Conservation (phyloP, 106 monocot species). For the Dioscorea dumetorum region DNA sequence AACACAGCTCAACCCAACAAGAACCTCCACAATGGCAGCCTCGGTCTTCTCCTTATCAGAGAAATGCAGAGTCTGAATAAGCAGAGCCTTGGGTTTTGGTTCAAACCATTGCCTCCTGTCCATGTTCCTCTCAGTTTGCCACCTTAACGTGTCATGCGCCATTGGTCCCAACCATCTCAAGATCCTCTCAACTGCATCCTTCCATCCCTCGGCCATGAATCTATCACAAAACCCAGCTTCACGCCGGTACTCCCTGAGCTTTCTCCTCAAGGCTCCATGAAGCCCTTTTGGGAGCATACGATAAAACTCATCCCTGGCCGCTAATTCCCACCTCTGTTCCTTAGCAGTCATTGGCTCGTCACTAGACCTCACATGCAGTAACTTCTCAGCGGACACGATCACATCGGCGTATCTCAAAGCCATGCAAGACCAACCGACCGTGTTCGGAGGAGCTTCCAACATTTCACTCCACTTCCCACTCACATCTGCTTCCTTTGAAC, state of each 20-base stretch:
- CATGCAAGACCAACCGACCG: constrained; percentile 43
- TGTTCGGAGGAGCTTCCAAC: constrained; percentile 13
- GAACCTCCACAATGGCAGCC: constrained; percentile 65
- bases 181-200: constrained; percentile 44
- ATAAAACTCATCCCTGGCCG: constrained; percentile 45
- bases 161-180: constrained; percentile 54
- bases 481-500: neutral
- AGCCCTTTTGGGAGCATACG: constrained; percentile 24
- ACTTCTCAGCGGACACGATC: constrained; percentile 29
- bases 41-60: constrained; percentile 68
- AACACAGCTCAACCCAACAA: constrained; percentile 65
- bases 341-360: constrained; percentile 9
- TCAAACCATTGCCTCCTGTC: constrained; percentile 35
- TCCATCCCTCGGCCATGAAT: constrained; percentile 48
- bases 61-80: constrained; percentile 67
- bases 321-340: constrained; percentile 10
- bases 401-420: constrained; percentile 49
- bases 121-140: constrained; percentile 53
- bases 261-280: constrained; percentile 25
- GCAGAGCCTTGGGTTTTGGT: constrained; percentile 14
- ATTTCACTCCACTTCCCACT: constrained; percentile 11
- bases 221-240: constrained; percentile 21
- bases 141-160: constrained; percentile 47
- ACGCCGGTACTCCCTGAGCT: constrained; percentile 40
- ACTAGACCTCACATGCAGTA: constrained; percentile 18